Percentiles rank a stretch among this genome's conserved stretches.
phyloP scores from a whole-genome alignment of 2,329 filamentous ascomycete species.

The Xylariaceae sp. region DNA sequence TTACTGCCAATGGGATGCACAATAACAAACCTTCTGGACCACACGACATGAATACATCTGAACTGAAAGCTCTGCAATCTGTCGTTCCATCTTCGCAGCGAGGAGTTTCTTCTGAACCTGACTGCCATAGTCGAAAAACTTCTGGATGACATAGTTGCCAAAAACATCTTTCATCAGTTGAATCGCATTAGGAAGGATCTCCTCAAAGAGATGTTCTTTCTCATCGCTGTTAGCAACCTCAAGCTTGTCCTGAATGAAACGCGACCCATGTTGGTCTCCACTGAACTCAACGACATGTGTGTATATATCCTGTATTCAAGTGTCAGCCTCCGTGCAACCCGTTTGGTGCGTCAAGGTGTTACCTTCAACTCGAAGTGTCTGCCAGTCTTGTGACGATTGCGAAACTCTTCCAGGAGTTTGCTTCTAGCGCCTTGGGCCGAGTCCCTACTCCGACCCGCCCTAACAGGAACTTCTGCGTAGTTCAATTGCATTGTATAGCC shows the following conservation, averaged over 20 bases:
- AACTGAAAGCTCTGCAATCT: slow-evolving; percentile 71
- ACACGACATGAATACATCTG: slow-evolving; percentile 95
- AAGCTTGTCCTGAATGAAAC: slow-evolving; percentile 91
- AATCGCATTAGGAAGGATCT: slow-evolving; percentile 78
- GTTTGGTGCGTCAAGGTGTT: slow-evolving; percentile 16
- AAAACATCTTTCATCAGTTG: slow-evolving; percentile 96
- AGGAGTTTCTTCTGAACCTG: slow-evolving; percentile 87
- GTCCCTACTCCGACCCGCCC: slow-evolving; percentile 53
- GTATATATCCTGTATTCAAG: slow-evolving; percentile 63
- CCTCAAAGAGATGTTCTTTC: slow-evolving; percentile 83
- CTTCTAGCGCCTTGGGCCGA: slow-evolving; percentile 62
- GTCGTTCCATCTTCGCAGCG: slow-evolving; percentile 81
- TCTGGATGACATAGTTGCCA: slow-evolving; percentile 97
- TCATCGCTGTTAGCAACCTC: slow-evolving; percentile 93
- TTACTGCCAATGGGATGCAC: background rate
- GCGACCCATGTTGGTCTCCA: slow-evolving; percentile 90
- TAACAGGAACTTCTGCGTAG: slow-evolving; percentile 31
- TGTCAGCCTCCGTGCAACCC: slow-evolving; percentile 15
- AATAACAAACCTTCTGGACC: slow-evolving; percentile 74
- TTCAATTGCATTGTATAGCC: slow-evolving; percentile 33
- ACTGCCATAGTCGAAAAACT: slow-evolving; percentile 93
- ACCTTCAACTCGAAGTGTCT: slow-evolving; percentile 75
- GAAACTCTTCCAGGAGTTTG: slow-evolving; percentile 73
- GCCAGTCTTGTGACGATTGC: slow-evolving; percentile 66
- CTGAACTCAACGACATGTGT: slow-evolving; percentile 88